Base-by-base conservation (phyloP, 805 yeast species). In the Hanseniaspora lachancei region DNA sequence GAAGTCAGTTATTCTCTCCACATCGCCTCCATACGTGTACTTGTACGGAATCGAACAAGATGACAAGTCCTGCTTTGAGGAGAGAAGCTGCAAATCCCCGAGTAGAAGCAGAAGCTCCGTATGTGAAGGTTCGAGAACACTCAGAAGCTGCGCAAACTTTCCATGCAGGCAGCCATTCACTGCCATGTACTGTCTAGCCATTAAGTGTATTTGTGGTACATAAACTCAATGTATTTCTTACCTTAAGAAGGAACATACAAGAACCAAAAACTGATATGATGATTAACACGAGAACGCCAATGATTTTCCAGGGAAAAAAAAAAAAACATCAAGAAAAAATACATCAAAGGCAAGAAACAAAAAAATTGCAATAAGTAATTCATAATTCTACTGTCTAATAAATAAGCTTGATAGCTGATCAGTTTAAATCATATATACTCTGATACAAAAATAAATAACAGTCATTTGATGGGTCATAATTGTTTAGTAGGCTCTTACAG, bases 131-230 rank as follows among this genome's bases (percentile, higher is more conserved):
- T 70, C 64, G 0, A 77, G 66, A 2, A 62, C 54, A 12, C 62
- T 49, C 63, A 87, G 88, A 2, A 89, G 82, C 16, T 64, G 61
- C 59, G 79, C 70, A 40, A 89, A 74, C 53, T 79, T 82, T 2
- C 97, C 96, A 68, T 89, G 97, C 60, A 95, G 80, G 64, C 97
- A 89, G 10, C 97, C 97, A 64, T 86, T 89, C 0, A 89, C 74
- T 5, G 95, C 95, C 16, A 89, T 68, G 48, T 66, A 59, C 21
- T 70, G 47, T 62, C 8, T 34, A 13, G 23, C 15, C 44, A 23
- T 24, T 47, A 23, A n/a, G 40, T n/a, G 5, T 36, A 10, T 32
- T 13, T 12, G 5, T 32, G 15, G 35, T 32, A 32, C 12, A 12
- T 10, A 2, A 7, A 15, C 3, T 32, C 34, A 29, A 12, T 7